phyloP scores from a whole-genome alignment of 371 early-diverging fungal species.

The Paraphysoderma sedebokerense region DNA sequence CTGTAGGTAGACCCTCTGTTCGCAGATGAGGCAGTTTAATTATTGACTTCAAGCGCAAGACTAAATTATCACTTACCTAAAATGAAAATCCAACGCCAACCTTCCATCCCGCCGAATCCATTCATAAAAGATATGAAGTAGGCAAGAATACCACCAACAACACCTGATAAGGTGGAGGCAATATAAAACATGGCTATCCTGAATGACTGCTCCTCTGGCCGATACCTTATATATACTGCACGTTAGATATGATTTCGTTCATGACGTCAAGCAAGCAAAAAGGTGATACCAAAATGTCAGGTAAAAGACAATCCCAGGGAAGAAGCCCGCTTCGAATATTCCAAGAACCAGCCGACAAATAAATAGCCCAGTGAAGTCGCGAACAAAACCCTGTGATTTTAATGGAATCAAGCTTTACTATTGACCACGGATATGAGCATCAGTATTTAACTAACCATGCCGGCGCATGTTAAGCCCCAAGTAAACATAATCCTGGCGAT shows the following conservation, averaged over 20 bases:
- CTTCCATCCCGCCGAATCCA: conserved; percentile 19
- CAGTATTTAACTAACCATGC: conserved; percentile 25
- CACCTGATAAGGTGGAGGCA: conserved; percentile 45
- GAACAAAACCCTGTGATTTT: conserved; percentile 14
- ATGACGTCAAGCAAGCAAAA: too few species aligned
- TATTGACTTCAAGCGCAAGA: too few species aligned
- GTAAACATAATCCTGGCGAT: conserved; percentile 45
- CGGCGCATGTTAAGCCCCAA: conserved; percentile 43
- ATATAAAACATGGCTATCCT: conserved; percentile 50
- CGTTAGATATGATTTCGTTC: too few species aligned
- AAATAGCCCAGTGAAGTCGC: conserved; percentile 21
- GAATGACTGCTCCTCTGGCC: conserved; percentile 46
- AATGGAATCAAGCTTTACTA: conserved; percentile 16
- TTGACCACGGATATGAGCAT: conserved; percentile 25
- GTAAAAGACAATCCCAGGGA: conserved; percentile 53
- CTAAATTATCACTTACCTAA: too few species aligned
- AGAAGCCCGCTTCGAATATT: conserved; percentile 46
- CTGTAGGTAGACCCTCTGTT: conserved; percentile 26
- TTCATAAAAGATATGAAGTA: conserved; percentile 39
- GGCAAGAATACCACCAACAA: conserved; percentile 46
- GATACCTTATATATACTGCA: too few species aligned
- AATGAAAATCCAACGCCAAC: conserved; percentile 47
- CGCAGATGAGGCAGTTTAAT: too few species aligned
- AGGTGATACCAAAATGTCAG: conserved; percentile 66
- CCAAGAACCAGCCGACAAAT: conserved; percentile 46